Evolutionary conservation across 192 early-diverging fungal species (phyloP).

Genomic region (Coemansia sp.): DNA sequence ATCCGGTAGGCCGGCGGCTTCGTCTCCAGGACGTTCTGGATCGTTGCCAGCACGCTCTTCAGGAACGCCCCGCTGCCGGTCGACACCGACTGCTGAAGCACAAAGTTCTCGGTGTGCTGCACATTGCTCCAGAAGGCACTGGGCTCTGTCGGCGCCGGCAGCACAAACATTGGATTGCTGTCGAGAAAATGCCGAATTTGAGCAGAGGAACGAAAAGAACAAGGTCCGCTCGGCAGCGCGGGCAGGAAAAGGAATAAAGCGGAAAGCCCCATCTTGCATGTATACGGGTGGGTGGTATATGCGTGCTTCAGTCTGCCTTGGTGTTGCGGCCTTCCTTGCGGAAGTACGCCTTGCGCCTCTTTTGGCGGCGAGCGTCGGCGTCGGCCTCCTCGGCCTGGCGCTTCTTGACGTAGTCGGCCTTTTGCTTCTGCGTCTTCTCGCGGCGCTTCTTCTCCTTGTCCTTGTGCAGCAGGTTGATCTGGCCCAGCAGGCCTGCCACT

Average conservation of each 20-base stretch:
- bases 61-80: constrained; percentile 54
- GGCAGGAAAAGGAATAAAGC: neutral
- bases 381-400: constrained; percentile 44
- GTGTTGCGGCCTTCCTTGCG: constrained; percentile 55
- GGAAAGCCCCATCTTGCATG: too few species aligned
- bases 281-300: too few species aligned
- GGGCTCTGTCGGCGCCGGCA: constrained; percentile 42
- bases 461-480: constrained; percentile 60
- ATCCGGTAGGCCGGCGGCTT: constrained; percentile 91
- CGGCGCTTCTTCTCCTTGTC: constrained; percentile 72
- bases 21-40: constrained; percentile 94
- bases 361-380: constrained; percentile 56
- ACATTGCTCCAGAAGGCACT: constrained; percentile 67
- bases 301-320: too few species aligned
- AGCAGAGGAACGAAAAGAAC: neutral
- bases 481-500: constrained; percentile 74
- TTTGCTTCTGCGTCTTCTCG: constrained; percentile 53
- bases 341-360: constrained; percentile 67
- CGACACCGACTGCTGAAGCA: constrained; percentile 64
- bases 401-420: constrained; percentile 51
- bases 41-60: constrained; percentile 73
- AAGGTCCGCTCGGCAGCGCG: neutral
- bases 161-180: constrained; percentile 52
- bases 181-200: too few species aligned
- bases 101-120: constrained; percentile 56